phyloP scores from a whole-genome alignment of 352 stramenopile species.

The Globisporangium megalacanthum region DNA sequence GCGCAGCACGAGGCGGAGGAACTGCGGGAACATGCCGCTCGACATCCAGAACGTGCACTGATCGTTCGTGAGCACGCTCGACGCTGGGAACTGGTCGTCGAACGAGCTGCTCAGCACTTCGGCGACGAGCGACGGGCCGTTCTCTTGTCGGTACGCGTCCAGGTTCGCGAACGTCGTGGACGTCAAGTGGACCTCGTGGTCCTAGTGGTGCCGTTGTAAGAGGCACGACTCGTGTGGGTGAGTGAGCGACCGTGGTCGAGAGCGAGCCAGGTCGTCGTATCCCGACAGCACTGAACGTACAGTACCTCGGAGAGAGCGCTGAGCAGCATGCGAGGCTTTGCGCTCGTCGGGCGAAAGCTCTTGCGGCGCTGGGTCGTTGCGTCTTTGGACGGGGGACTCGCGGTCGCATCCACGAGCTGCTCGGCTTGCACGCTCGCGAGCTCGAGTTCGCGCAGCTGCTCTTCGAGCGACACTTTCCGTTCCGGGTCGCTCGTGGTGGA shows the following conservation, averaged over 20 bases:
- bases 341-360: constrained; percentile 62
- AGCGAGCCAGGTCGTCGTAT: background rate
- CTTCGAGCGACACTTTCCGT: constrained; percentile 47
- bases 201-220: constrained; percentile 13
- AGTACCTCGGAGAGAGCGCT: constrained; percentile 45
- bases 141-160: constrained; percentile 32
- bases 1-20: constrained; percentile 54
- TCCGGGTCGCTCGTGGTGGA: constrained; percentile 62
- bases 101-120: constrained; percentile 70
- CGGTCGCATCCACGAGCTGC: constrained; percentile 12
- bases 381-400: background rate
- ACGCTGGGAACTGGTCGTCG: constrained; percentile 37
- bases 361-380: constrained; percentile 31
- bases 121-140: constrained; percentile 34
- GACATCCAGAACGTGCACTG: constrained; percentile 63
- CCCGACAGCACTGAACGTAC: constrained; percentile 5
- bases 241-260: background rate
- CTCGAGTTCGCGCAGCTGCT: constrained; percentile 65
- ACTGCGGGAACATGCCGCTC: constrained; percentile 66
- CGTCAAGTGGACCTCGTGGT: constrained; percentile 49
- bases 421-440: constrained; percentile 45
- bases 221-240: background rate
- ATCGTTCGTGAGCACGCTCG: constrained; percentile 50
- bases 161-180: constrained; percentile 33
- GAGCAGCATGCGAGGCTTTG: constrained; percentile 54